Evolutionary conservation across 345 rosid genomes (phyloP).

Genomic region (Bretschneidera sinensis): DNA sequence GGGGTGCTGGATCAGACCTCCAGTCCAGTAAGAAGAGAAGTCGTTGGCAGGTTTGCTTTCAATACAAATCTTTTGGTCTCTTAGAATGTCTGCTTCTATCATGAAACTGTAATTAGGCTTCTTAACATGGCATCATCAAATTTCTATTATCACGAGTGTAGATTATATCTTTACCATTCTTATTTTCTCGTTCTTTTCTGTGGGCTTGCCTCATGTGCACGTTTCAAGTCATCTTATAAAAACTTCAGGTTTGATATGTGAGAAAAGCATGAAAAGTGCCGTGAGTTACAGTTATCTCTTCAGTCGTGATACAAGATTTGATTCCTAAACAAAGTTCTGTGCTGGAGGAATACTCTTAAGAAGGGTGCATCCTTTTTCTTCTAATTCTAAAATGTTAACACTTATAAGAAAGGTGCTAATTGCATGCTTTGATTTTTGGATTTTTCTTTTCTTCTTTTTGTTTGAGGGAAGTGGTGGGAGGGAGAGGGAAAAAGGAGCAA

Average conservation of each 20-base stretch:
- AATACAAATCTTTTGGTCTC: background rate
- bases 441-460: too few relatives aligned
- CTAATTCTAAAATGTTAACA: background rate
- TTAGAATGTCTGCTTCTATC: background rate
- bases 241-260: too few relatives aligned
- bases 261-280: too few relatives aligned
- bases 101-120: too few relatives aligned
- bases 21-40: slow-evolving; percentile 44
- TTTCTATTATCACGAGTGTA: too few relatives aligned
- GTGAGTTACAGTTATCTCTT: too few relatives aligned
- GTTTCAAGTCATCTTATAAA: too few relatives aligned
- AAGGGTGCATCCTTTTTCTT: background rate
- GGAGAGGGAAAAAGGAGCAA: background rate
- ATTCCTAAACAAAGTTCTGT: too few relatives aligned
- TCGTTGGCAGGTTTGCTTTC: slow-evolving; percentile 33
- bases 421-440: background rate
- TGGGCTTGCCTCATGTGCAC: too few relatives aligned
- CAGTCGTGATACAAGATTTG: too few relatives aligned
- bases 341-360: background rate
- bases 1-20: slow-evolving; percentile 28
- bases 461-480: background rate
- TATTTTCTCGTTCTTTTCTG: background rate
- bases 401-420: background rate
- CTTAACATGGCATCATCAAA: too few relatives aligned
- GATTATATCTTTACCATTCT: too few relatives aligned